phyloP scores from a whole-genome alignment of 306 rosid species.

The Leucaena leucocephala region DNA sequence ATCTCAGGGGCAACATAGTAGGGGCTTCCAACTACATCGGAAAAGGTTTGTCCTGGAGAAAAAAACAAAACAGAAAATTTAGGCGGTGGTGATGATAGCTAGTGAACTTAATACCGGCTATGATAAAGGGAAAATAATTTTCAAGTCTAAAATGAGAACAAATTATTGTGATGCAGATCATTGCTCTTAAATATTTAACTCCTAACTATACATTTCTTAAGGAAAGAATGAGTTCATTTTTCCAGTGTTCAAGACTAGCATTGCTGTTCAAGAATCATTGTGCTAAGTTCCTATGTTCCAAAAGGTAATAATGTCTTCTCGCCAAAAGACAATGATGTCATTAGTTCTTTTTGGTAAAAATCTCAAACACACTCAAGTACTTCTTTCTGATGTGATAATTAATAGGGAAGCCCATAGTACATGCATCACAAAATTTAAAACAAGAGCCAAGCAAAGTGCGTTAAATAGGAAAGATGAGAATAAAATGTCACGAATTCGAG shows the following conservation, averaged over 20 bases:
- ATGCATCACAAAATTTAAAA: neutral
- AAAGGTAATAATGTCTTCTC: neutral
- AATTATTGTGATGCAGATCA: slow-evolving; percentile 15
- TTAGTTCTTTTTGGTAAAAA: neutral
- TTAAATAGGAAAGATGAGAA: neutral
- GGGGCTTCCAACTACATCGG: slow-evolving; percentile 86
- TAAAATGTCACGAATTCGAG: neutral
- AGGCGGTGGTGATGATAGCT: neutral
- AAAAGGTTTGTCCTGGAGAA: slow-evolving; percentile 66
- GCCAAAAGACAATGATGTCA: neutral
- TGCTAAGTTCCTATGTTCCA: slow-evolving; percentile 6
- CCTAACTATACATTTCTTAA: neutral
- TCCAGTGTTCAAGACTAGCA: neutral
- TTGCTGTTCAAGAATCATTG: slow-evolving; percentile 6
- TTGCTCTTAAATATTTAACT: neutral
- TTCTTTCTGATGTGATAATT: slow-evolving; percentile 10
- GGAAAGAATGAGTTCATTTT: neutral
- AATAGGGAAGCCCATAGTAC: neutral
- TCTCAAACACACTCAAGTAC: slow-evolving; percentile 7
- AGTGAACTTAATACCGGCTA: neutral
- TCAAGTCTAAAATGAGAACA: neutral
- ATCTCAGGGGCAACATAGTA: slow-evolving; percentile 93
- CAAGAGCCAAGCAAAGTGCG: neutral
- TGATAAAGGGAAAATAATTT: neutral
- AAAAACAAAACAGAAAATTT: slow-evolving; percentile 28